Evolutionary conservation across 2,329 filamentous ascomycete genomes (phyloP), one percentile per base, ranked within the genome.

Genomic region (Cryoendolithus antarcticus): DNA sequence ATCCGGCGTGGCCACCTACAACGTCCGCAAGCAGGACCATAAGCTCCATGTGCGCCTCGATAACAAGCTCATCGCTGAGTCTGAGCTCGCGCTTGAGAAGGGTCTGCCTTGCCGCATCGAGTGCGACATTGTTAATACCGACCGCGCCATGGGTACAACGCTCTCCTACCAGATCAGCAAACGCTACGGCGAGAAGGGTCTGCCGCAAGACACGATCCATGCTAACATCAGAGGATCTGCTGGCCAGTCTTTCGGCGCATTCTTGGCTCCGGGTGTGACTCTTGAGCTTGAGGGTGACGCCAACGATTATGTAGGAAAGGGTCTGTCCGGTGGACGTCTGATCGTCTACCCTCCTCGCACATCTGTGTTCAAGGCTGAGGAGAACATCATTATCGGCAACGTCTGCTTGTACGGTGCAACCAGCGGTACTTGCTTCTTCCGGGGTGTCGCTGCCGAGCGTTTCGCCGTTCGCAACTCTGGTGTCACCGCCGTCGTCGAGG

Each of bases 231-330:
- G 91, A 70, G 89, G 89, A 33, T 95, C 89, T 40, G 89, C 89
- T 49, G 89, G 89, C 53, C 89, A 96, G 63, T 95, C 89, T 1
- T 96, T 96, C 54, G 89, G 89, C 67, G 88, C 88, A 37, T 95
- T 82, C 71, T 74, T 95, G 42, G 88, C 89, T 34, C 84, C 88
- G 45, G 89, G 89, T 74, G 79, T 95, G 34, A 96, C 89, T 1
- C 70, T 96, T 34, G 89, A 96, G 64, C 77, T 96, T 30, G 89
- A 96, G 66, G 89, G 89, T 64, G 89, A 96, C 60, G 71, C 86
- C 58, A 96, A 96, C 62, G 89, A 96, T 60, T 96, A 95, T 53
- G 88, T 96, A 40, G 89, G 89, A 50, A 96, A 96, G 71, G 86
- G 88, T 57, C 69, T 96, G 27, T 95, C 88, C 39, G 89, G 89